Evolutionary conservation across 78 protist genomes (phyloP), one percentile per base, ranked within the genome.

Genomic region (Dictyostelium firmibasis): DNA sequence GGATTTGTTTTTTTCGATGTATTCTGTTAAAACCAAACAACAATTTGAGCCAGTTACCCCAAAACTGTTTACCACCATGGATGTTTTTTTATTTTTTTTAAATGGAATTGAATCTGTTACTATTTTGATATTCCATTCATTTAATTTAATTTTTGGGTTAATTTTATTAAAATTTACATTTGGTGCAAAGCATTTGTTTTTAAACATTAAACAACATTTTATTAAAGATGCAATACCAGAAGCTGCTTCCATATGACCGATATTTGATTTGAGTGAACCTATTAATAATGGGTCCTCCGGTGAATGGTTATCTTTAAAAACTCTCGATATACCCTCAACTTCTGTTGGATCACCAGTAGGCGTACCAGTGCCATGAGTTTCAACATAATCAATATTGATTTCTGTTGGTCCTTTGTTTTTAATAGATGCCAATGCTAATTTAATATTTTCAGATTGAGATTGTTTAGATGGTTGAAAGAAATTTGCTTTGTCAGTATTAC

Each of bases 161-260:
- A 57, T 47, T 0, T 8, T 67, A 1, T 33, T 53, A 35, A 88
- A 78, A 31, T 88, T 41, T 3, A 88, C 50, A 35, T 78, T 88
- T 43, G 82, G 82, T 7, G 72, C 72, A 13, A 95, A 14, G 2
- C 10, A 11, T 57, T 84, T 25, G 18, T 79, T 20, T 36, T 84
- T 62, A n/a, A n/a, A n/a, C n/a, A n/a, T n/a, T n/a, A n/a, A n/a
- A n/a, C n/a, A n/a, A n/a, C n/a, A n/a, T n/a, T 96, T 96, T 14
- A 62, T 78, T 10, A 87, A 23, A 75, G 85, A 70, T 25, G 91
- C 92, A 29, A 91, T 36, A 43, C 96, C 98, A 6, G 96, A 91
- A 31, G 94, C 93, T 29, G 82, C 25, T 78, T 97, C 98, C 23
- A 35, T 5, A 36, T 97, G 98, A 14, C 98, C 98, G 20, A 92